phyloP scores from a whole-genome alignment of 345 rosid genomes.

The Crucihimalaya himalaica region DNA sequence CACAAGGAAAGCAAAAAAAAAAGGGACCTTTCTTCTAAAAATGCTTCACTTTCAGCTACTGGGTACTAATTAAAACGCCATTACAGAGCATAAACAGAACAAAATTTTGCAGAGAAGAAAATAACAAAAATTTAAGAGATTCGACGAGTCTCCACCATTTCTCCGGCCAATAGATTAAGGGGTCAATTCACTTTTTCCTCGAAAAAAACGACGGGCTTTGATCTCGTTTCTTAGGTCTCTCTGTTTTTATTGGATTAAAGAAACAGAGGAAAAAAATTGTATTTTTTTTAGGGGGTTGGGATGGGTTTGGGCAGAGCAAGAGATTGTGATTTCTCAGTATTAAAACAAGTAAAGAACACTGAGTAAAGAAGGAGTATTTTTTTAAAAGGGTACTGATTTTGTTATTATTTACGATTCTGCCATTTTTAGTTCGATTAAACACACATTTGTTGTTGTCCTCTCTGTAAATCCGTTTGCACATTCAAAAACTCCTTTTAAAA shows the following conservation, averaged over 20 bases:
- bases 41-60: not conserved
- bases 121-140: constrained; percentile 20
- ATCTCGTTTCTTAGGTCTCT: constrained; percentile 37
- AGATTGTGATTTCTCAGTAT: constrained; percentile 34
- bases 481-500: constrained; percentile 17
- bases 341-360: constrained; percentile 19
- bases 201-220: constrained; percentile 34
- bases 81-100: constrained; percentile 46
- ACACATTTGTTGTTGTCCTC: constrained; percentile 31
- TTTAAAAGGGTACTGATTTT: constrained; percentile 20
- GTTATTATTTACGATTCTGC: constrained; percentile 22
- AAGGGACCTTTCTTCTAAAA: not conserved
- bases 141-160: constrained; percentile 34
- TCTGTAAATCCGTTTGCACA: constrained; percentile 35
- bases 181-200: constrained; percentile 31
- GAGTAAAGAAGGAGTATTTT: constrained; percentile 6
- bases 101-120: not conserved
- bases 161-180: constrained; percentile 31
- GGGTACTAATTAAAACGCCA: constrained; percentile 39
- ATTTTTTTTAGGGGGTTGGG: constrained; percentile 36
- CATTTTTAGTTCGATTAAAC: not conserved
- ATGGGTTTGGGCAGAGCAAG: constrained; percentile 44
- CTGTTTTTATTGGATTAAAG: constrained; percentile 39
- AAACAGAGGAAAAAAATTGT: constrained; percentile 36
- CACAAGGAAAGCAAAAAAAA: not conserved